Conservation (phyloP, 495 filamentous ascomycete species). For the Hypoxylon fuscum region DNA sequence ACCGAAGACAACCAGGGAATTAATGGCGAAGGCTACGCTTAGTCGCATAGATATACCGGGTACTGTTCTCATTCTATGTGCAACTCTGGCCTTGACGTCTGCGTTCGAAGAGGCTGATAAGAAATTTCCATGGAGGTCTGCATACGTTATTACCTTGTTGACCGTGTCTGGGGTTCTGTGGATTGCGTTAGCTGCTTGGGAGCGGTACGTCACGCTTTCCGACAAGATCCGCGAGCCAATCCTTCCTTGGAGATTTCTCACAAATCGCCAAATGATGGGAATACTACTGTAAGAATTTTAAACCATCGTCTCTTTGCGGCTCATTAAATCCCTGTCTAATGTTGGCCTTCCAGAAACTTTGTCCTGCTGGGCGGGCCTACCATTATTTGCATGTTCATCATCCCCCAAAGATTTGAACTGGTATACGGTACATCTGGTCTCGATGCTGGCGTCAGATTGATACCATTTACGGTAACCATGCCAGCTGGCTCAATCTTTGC, state of each 20-base stretch:
- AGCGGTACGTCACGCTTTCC: slow-evolving; percentile 12
- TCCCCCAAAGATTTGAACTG: slow-evolving; percentile 60
- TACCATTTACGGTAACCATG: slow-evolving; percentile 49
- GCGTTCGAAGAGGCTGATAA: slow-evolving; percentile 45
- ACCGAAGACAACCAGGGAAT: background rate
- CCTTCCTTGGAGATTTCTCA: slow-evolving; percentile 34
- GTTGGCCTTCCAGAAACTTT: background rate
- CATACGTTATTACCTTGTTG: slow-evolving; percentile 37
- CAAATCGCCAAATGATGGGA: slow-evolving; percentile 23
- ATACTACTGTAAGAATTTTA: slow-evolving; percentile 16
- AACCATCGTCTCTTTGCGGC: background rate
- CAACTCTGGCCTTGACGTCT: slow-evolving; percentile 31
- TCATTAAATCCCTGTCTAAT: background rate
- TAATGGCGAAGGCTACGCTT: background rate
- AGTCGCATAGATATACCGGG: slow-evolving; percentile 31
- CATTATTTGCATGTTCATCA: slow-evolving; percentile 51
- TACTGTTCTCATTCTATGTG: slow-evolving; percentile 30
- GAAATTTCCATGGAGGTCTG: slow-evolving; percentile 37
- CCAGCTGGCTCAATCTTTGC: slow-evolving; percentile 48
- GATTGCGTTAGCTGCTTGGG: slow-evolving; percentile 11
- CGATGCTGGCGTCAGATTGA: slow-evolving; percentile 58
- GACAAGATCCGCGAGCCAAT: slow-evolving; percentile 24
- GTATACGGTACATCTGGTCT: slow-evolving; percentile 48
- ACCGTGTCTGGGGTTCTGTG: background rate
- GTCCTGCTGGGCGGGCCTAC: slow-evolving; percentile 19